phyloP scores from a whole-genome alignment of 331 rosid genomes.

The Stylosanthes scabra region DNA sequence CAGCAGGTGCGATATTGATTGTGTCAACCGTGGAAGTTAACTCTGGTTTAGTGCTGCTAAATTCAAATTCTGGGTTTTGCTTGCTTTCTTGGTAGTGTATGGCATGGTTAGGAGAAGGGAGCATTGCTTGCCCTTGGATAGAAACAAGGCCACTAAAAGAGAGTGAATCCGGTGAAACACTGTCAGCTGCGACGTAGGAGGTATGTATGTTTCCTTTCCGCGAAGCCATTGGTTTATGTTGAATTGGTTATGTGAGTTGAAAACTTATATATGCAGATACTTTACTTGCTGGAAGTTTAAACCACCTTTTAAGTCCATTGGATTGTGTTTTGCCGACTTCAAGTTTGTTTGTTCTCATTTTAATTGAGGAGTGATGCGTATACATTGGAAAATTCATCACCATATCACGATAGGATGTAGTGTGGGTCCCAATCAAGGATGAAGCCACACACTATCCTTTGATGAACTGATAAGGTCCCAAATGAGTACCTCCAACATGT shows the following conservation, averaged over 20 bases:
- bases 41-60: constrained; percentile 41
- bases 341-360: constrained; percentile 24
- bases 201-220: constrained; percentile 44
- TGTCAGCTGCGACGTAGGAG: constrained; percentile 41
- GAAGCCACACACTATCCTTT: no score
- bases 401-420: no score
- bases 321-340: constrained; percentile 36
- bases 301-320: constrained; percentile 15
- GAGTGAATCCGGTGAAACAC: constrained; percentile 54
- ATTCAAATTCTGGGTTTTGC: constrained; percentile 55
- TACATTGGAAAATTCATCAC: no score
- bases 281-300: constrained; percentile 3
- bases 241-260: constrained; percentile 30
- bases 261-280: constrained; percentile 28
- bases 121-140: constrained; percentile 53
- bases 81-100: constrained; percentile 39
- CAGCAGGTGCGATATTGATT: constrained; percentile 52
- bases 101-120: constrained; percentile 37
- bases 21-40: constrained; percentile 41
- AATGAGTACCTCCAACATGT: no score
- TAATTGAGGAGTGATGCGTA: not conserved
- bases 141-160: constrained; percentile 66
- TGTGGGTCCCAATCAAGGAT: no score
- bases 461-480: no score
- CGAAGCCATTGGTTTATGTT: constrained; percentile 51